phyloP scores from a whole-genome alignment of 2,329 filamentous ascomycete species.

The Plectosphaerella sp. region DNA sequence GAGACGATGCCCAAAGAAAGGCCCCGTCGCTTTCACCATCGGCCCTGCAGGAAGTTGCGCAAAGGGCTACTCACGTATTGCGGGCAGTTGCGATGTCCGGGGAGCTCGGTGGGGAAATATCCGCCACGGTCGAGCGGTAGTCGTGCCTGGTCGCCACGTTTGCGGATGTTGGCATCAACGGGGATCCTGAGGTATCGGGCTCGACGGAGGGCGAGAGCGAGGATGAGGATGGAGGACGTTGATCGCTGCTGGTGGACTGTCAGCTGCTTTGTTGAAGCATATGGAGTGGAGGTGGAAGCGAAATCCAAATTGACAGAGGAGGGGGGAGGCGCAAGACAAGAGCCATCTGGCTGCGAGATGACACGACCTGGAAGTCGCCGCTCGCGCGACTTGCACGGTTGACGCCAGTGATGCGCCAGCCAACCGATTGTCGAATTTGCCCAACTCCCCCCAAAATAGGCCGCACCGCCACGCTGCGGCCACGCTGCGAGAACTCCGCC shows the following conservation, averaged over 20 bases:
- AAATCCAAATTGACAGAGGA: background rate
- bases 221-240: slow-evolving; percentile 6
- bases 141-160: slow-evolving; percentile 12
- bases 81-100: slow-evolving; percentile 37
- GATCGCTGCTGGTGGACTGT: background rate
- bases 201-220: background rate
- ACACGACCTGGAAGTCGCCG: background rate
- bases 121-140: slow-evolving; percentile 18
- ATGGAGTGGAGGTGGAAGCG: too few relatives aligned
- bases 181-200: slow-evolving; percentile 8
- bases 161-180: slow-evolving; percentile 9
- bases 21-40: too few relatives aligned
- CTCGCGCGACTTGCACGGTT: background rate
- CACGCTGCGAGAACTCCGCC: background rate
- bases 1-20: background rate
- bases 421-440: too few relatives aligned
- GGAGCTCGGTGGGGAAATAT: slow-evolving; percentile 54
- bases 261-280: too few relatives aligned
- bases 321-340: background rate
- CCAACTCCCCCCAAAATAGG: background rate
- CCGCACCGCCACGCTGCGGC: background rate
- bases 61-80: slow-evolving; percentile 33
- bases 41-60: too few relatives aligned
- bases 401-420: background rate
- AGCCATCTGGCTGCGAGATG: background rate